phyloP scores from a whole-genome alignment of 1,284 basidiomycete species.

The Sanghuangporus baumii region DNA sequence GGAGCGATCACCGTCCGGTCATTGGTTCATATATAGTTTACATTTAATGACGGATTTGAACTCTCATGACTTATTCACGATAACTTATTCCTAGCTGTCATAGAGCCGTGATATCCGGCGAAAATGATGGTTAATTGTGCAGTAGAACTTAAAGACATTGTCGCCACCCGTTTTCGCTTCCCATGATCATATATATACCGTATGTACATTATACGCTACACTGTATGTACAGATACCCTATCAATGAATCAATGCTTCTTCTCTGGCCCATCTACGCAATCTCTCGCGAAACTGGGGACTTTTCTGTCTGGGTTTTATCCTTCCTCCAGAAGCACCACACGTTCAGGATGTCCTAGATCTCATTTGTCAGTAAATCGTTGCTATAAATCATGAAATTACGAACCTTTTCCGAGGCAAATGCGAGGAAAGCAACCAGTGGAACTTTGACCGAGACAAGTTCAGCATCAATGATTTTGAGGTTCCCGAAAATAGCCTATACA shows the following conservation, averaged over 20 bases:
- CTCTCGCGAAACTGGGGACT: not conserved
- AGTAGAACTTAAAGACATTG: not conserved
- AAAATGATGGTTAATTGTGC: not conserved
- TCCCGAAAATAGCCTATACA: not conserved
- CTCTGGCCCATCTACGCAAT: not conserved
- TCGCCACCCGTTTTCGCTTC: not conserved
- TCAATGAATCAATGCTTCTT: not conserved
- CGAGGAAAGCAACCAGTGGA: constrained; percentile 16
- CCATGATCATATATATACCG: too few relatives aligned
- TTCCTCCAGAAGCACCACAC: constrained; percentile 16
- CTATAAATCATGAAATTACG: not conserved
- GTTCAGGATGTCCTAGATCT: constrained; percentile 13
- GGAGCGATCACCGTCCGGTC: constrained; percentile 76
- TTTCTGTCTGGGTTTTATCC: not conserved
- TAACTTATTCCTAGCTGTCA: not conserved
- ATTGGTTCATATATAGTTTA: constrained; percentile 69
- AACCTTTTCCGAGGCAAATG: constrained; percentile 14
- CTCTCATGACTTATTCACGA: not conserved
- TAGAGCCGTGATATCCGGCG: not conserved
- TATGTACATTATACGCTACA: not conserved
- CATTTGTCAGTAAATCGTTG: not conserved
- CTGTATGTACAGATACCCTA: constrained; percentile 5
- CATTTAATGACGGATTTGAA: constrained; percentile 29
- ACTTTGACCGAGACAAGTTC: constrained; percentile 3
- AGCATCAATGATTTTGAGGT: not conserved